These are phyloP conservation scores for Strobilomyces confusus DNA, from an alignment of 768 basidiomycete species.

Conservation along the genomic window DNA sequence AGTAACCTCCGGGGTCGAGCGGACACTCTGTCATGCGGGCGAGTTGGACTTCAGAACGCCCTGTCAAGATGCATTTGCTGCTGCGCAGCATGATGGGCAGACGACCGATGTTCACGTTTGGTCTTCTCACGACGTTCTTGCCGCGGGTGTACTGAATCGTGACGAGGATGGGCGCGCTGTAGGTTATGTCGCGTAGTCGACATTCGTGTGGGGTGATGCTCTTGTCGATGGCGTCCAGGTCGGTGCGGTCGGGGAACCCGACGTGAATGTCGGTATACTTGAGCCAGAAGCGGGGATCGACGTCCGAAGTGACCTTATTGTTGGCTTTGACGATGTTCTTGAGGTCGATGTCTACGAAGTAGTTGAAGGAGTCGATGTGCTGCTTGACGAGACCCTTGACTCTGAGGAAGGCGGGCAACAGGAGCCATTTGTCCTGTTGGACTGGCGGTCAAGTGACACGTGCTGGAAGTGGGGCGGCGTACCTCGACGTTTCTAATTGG, in stretches of 20 bases:
- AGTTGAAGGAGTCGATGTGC: constrained; percentile 98
- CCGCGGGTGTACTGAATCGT: constrained; percentile 94
- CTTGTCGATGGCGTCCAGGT: constrained; percentile 72
- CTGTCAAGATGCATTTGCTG: constrained; percentile 89
- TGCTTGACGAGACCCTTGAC: constrained; percentile 99
- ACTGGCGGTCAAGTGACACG: background rate
- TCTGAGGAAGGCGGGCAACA: constrained; percentile 93
- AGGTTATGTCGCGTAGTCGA: constrained; percentile 91
- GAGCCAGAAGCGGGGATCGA: constrained; percentile 95
- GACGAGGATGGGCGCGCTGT: constrained; percentile 89
- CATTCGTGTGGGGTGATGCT: constrained; percentile 96
- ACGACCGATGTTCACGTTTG: constrained; percentile 83
- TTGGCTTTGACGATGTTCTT: constrained; percentile 95
- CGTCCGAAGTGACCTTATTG: constrained; percentile 91
- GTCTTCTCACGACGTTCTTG: constrained; percentile 77
- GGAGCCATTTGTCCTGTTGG: constrained; percentile 93
- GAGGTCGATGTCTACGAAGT: constrained; percentile 96
- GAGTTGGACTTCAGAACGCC: constrained; percentile 70
- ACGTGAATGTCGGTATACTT: constrained; percentile 96
- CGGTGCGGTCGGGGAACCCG: constrained; percentile 86
- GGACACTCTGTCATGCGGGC: constrained; percentile 98
- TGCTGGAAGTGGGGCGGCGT: constrained; percentile 24
- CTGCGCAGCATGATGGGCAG: constrained; percentile 96
- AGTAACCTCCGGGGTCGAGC: constrained; percentile 98
- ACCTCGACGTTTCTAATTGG: constrained; percentile 91